These are phyloP conservation scores for Diversispora epigaea DNA, from an alignment of 192 early-diverging fungal genomes.

Conservation along the genomic window DNA sequence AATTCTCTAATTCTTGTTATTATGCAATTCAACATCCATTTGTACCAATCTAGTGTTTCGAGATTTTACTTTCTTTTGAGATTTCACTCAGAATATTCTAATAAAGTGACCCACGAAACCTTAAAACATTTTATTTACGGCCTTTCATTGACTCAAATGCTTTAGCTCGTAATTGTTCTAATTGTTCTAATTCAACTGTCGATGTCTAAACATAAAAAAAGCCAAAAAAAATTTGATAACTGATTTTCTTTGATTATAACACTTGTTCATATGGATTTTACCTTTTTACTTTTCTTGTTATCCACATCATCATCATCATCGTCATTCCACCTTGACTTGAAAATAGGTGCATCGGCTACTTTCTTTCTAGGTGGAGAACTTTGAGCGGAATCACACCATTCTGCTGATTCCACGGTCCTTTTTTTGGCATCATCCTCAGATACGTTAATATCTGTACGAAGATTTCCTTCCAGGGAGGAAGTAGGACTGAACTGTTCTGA, in stretches of 20 bases:
- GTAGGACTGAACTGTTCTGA: not conserved
- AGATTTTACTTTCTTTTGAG: no score
- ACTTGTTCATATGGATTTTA: not conserved
- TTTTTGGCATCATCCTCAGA: not conserved
- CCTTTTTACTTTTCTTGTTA: slow-evolving; percentile 2
- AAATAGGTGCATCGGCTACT: slow-evolving; percentile 19
- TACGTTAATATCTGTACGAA: not conserved
- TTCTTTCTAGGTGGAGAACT: slow-evolving; percentile 17
- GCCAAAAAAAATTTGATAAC: not conserved
- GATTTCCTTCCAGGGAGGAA: slow-evolving; percentile 2
- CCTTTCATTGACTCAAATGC: slow-evolving; percentile 28
- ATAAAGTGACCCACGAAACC: not conserved
- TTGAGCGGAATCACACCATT: not conserved
- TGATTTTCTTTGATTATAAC: not conserved
- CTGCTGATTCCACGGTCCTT: slow-evolving; percentile 5
- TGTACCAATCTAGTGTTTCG: no score
- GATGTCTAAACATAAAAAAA: slow-evolving; percentile 9
- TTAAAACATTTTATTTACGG: slow-evolving; percentile 6
- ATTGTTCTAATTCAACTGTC: slow-evolving; percentile 16
- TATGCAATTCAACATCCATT: no score
- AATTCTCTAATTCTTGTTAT: no score
- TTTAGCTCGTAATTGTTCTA: slow-evolving; percentile 28
- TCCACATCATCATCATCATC: slow-evolving; percentile 27
- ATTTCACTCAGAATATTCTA: no score
- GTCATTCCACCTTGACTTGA: slow-evolving; percentile 33